Base-by-base conservation (phyloP, 2,329 filamentous ascomycete species). In the Periconia sp. region DNA sequence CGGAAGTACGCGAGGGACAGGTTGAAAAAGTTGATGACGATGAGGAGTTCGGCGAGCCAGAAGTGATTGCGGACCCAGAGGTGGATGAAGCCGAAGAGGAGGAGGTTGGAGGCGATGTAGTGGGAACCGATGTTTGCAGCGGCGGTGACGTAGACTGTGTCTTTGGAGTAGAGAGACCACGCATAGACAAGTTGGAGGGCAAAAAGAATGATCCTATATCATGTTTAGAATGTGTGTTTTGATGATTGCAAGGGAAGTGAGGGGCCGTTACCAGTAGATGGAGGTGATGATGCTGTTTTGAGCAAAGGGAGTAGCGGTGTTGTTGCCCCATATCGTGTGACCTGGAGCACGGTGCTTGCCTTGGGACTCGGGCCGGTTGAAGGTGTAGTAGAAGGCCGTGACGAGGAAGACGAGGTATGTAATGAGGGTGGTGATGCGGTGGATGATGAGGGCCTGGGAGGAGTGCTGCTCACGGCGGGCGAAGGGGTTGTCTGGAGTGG, bases 21-120 rank as follows among this genome's bases (percentile, higher is more conserved):
- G 74, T 95, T 95, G 79, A 91, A 79, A 71, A 94, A 90, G 79
- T 96, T 94, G 78, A 90, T 72, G 58, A 92, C 76, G 55, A 95
- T 77, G 47, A 96, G 81, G 45, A 95, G 56, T 77, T 93, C 88
- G 10, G 90, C 86, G 75, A 86, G 85, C 78, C 84, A 82, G 77
- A 92, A 94, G 73, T 89, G 82, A 46, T 81, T 84, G 63, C 87
- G 85, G 49, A 90, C 87, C 79, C 93, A 96, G 57, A 96, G 84
- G 79, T 92, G 85, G 64, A 95, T 83, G 73, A 92, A 96, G 62
- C 83, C 85, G 61, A 92, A 89, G 73, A 91, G 85, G 55, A 96
- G 82, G 41, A 96, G 77, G 74, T 96, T 96, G 81, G 91, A 89
- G 64, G 89, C 71, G 71, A 95, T 91, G 75, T 93, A 96, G 79